phyloP scores from a whole-genome alignment of 192 early-diverging fungal genomes.

The Allomyces macrogynus region DNA sequence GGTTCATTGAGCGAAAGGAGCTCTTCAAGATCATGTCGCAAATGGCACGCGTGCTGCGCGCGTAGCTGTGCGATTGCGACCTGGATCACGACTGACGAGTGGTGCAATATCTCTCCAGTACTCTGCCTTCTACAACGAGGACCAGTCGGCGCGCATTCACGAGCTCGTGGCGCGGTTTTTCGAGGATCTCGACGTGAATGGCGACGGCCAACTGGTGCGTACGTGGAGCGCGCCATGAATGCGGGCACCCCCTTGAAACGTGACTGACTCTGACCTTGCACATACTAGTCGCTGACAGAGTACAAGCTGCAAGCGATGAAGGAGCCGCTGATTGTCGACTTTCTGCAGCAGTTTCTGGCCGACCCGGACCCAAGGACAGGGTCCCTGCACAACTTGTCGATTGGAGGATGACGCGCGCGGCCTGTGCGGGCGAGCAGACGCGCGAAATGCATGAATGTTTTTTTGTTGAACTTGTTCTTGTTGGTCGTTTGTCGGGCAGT shows the following conservation, averaged over 20 bases:
- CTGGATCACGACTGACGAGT: neutral
- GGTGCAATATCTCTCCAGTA: constrained; percentile 8
- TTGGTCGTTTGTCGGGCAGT: too few relatives aligned
- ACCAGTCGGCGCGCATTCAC: constrained; percentile 39
- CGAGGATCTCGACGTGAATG: constrained; percentile 59
- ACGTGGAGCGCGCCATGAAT: neutral
- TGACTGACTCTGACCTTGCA: too few relatives aligned
- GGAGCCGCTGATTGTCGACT: constrained; percentile 56
- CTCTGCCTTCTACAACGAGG: constrained; percentile 27
- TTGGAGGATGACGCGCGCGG: too few relatives aligned
- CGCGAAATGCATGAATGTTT: too few relatives aligned
- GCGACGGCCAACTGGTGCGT: constrained; percentile 48
- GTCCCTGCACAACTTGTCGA: too few relatives aligned
- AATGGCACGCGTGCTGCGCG: constrained; percentile 27
- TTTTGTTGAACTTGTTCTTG: too few relatives aligned
- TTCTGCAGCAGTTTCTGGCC: constrained; percentile 50
- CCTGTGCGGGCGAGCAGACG: too few relatives aligned
- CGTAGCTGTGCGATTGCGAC: too few relatives aligned
- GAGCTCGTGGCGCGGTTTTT: constrained; percentile 49
- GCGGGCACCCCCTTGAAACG: neutral
- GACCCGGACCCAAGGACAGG: constrained; percentile 8
- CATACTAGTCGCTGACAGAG: constrained; percentile 45
- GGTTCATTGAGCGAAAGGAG: constrained; percentile 48
- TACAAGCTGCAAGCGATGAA: constrained; percentile 61
- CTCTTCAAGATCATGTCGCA: constrained; percentile 49